Conservation (phyloP, 2,329 filamentous ascomycete genomes). For the Sclerotinia trifoliorum region DNA sequence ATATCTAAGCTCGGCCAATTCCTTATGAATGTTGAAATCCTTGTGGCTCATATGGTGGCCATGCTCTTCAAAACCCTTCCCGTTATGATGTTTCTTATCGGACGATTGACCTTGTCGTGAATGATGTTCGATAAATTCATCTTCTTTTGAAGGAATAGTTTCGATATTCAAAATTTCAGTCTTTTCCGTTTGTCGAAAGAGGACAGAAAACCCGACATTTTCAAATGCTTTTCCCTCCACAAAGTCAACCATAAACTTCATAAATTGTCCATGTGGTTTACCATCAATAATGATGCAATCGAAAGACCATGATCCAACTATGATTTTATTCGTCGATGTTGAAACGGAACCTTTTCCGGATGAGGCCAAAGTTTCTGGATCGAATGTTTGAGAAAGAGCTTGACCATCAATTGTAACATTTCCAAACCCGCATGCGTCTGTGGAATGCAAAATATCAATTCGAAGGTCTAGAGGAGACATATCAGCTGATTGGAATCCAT, state of each 20-base stretch:
- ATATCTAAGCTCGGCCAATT: conserved; percentile 48
- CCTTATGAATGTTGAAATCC: conserved; percentile 42
- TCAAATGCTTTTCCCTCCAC: conserved; percentile 45
- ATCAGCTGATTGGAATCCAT: conserved; percentile 31
- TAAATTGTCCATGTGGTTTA: conserved; percentile 45
- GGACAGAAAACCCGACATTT: conserved; percentile 45
- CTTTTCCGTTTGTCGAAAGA: conserved; percentile 47
- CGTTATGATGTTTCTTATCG: conserved; percentile 8
- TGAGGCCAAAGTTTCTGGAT: conserved; percentile 21
- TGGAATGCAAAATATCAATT: conserved; percentile 48
- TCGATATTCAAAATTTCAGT: conserved; percentile 48
- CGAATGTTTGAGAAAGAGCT: conserved; percentile 42
- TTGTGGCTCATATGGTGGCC: not conserved
- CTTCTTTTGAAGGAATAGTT: conserved; percentile 41
- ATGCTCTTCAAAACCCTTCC: conserved; percentile 14
- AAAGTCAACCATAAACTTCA: conserved; percentile 47
- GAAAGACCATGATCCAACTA: conserved; percentile 50
- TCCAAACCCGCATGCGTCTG: conserved; percentile 47
- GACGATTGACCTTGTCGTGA: conserved; percentile 28
- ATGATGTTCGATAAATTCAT: conserved; percentile 29
- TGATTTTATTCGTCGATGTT: conserved; percentile 42
- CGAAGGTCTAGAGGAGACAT: conserved; percentile 37
- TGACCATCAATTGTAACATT: conserved; percentile 51
- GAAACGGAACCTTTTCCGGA: conserved; percentile 46
- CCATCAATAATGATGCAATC: conserved; percentile 47